Evolutionary conservation across 495 filamentous ascomycete genomes (phyloP).

Genomic region (Echria macrotheca): DNA sequence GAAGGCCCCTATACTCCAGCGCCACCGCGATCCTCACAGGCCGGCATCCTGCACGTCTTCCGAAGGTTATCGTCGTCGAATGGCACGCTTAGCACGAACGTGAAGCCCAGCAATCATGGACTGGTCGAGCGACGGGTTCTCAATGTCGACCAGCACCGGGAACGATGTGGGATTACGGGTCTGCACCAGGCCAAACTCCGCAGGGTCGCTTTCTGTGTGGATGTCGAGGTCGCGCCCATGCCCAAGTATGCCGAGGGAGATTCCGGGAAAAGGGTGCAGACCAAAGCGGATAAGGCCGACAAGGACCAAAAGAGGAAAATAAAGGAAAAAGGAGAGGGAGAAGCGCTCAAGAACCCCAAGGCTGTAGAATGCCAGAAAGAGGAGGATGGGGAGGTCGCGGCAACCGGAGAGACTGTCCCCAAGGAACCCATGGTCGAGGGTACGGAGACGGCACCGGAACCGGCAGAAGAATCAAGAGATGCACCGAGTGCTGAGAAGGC

Average conservation of each 20-base stretch:
- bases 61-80: slow-evolving; percentile 73
- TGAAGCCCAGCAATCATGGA: slow-evolving; percentile 43
- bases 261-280: slow-evolving; percentile 24
- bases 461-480: slow-evolving; percentile 22
- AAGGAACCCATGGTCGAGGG: no score
- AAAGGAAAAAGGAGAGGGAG: slow-evolving; percentile 64
- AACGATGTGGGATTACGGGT: slow-evolving; percentile 73
- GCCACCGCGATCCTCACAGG: slow-evolving; percentile 57
- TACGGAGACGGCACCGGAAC: slow-evolving; percentile 22
- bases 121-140: slow-evolving; percentile 72
- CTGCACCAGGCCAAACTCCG: slow-evolving; percentile 75
- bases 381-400: slow-evolving; percentile 32
- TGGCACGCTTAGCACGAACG: slow-evolving; percentile 34
- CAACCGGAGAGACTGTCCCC: slow-evolving; percentile 35
- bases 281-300: slow-evolving; percentile 42
- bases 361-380: slow-evolving; percentile 52
- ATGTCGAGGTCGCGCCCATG: slow-evolving; percentile 84
- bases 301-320: slow-evolving; percentile 59
- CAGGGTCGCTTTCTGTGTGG: slow-evolving; percentile 89
- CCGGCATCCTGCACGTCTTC: slow-evolving; percentile 76
- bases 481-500: slow-evolving; percentile 23
- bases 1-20: slow-evolving; percentile 60
- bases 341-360: slow-evolving; percentile 59
- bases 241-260: slow-evolving; percentile 47
- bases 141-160: slow-evolving; percentile 76